Base-by-base conservation (phyloP, 371 early-diverging fungal genomes). In the Zychaea mexicana region DNA sequence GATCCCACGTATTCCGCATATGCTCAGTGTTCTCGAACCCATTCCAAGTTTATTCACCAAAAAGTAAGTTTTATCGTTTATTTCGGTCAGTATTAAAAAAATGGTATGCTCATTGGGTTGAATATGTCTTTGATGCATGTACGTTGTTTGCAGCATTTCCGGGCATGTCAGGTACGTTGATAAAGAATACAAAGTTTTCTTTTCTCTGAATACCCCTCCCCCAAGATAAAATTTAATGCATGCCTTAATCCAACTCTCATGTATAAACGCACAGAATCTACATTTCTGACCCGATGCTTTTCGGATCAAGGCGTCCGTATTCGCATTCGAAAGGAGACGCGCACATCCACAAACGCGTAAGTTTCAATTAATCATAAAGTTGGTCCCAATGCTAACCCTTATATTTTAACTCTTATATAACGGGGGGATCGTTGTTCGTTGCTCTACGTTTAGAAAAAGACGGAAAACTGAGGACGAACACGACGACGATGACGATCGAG, bases 281-380 rank as follows among this genome's bases (percentile, higher is more conserved):
- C 97, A 0, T 86, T 85, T 60, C 71, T 96, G 42, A 94, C 96
- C 15, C 83, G 92, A 58, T 82, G 91, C 10, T 96, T 98, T 83
- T 95, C 97, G 27, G 95, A 96, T 66, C 98, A 98, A 72, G 98
- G 98, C 0, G 78, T 98, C 13, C 94, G 95, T 64, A 94, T 98
- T 57, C 90, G 97, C 27, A 94, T 97, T 58, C 85, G 96, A 52
- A 88, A 86, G 63, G 87, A 88, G 64, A 68, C 60, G 22, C 60
- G 69, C 4, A 30, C 62, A 52, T 38, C 59, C 21, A 38, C 15
- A 2, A 12, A 17, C 21, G 24, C 32, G 33, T 46, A 60, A 22
- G 24, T 32, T 60, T 19, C 31, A 12, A 17, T 47, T n/a, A n/a
- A 60, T 15, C 31, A 60, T 3, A 32, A 60, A 32, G 31, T 53